Percentiles rank a stretch among this genome's conserved stretches.
phyloP scores from a whole-genome alignment of 2,329 filamentous ascomycete genomes.

The Aureobasidium sp. region DNA sequence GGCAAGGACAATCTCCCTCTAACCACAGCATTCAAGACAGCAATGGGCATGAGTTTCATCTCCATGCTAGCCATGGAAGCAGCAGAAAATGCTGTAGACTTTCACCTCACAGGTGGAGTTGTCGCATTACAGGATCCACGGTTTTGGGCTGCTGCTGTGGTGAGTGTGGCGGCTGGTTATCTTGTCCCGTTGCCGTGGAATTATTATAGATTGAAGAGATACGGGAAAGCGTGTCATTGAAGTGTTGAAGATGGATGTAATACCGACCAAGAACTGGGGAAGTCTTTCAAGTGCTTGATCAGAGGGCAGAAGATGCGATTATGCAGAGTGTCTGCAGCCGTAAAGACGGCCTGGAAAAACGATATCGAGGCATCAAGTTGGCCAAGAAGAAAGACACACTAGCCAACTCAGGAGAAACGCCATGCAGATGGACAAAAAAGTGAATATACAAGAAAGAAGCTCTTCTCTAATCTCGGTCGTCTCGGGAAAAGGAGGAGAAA shows the following conservation, averaged over 20 bases:
- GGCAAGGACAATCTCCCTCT: background rate
- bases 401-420: background rate
- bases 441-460: background rate
- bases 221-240: background rate
- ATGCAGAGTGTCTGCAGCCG: background rate
- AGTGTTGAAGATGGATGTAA: too few relatives aligned
- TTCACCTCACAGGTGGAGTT: background rate
- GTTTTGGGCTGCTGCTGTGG: background rate
- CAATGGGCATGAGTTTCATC: conserved; percentile 4
- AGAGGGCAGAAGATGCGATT: background rate
- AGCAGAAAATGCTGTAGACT: background rate
- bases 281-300: background rate
- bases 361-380: too few relatives aligned
- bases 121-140: background rate
- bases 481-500: background rate
- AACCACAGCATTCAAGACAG: background rate
- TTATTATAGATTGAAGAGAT: background rate
- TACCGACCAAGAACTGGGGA: too few relatives aligned
- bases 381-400: background rate
- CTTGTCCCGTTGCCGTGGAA: background rate
- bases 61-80: background rate
- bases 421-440: background rate
- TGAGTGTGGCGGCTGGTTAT: background rate
- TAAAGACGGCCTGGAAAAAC: too few relatives aligned
- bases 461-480: background rate